Percentiles rank a stretch among this genome's conserved stretches.
phyloP scores from a whole-genome alignment of 768 basidiomycete genomes.

The Lyophyllum atratum region DNA sequence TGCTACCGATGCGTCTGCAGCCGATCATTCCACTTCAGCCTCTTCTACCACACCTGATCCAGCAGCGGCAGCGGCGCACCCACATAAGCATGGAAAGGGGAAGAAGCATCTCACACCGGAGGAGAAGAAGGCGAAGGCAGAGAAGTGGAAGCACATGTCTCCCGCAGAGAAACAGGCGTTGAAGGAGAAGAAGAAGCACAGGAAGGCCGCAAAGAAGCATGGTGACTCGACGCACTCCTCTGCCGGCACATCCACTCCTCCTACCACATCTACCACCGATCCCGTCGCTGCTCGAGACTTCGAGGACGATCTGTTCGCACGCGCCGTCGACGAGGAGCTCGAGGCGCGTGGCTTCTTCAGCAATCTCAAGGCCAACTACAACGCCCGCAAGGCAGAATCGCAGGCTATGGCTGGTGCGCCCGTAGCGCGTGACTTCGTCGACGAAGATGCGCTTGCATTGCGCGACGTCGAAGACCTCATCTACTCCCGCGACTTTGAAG shows the following conservation, averaged over 20 bases:
- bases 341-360: not conserved
- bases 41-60: not conserved
- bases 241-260: not conserved
- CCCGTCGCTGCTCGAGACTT: slow-evolving; percentile 1
- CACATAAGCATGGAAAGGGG: not conserved
- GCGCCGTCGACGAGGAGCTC: not conserved
- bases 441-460: too few species aligned
- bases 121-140: not conserved
- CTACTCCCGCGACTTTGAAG: not conserved
- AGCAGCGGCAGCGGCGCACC: not conserved
- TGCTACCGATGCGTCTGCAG: not conserved
- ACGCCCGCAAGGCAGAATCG: not conserved
- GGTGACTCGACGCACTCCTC: not conserved
- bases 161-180: not conserved
- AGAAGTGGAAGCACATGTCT: not conserved
- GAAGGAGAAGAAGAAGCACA: not conserved
- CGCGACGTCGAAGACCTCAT: not conserved
- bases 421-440: too few species aligned
- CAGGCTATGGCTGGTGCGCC: not conserved
- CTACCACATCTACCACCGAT: not conserved
- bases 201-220: not conserved
- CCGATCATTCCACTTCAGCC: not conserved
- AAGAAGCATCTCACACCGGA: not conserved
- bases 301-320: slow-evolving; percentile 4
- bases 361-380: not conserved